Base-by-base conservation (phyloP, 257 asterid species). In the Solanum lycopersicoides region DNA sequence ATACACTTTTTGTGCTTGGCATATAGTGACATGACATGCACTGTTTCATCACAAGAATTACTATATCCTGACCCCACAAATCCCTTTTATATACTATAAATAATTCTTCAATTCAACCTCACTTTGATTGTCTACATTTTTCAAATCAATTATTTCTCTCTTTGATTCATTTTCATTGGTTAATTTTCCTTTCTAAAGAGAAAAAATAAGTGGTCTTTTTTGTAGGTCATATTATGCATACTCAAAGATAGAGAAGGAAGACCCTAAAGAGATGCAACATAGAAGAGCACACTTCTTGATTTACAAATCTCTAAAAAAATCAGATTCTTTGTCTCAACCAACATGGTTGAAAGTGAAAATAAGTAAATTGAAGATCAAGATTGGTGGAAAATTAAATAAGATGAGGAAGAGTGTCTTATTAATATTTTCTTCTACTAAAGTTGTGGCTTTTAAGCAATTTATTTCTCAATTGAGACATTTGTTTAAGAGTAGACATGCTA, bases 211-310 rank as follows among this genome's bases (percentile, higher is more conserved):
- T 53, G 20, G 63, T 18, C 3, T 3, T 53, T 53, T 7, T 53
- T 53, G 77, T 77, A 75, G 85, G 80, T 4, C 89, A 76, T 35
- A 72, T 34, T 86, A 86, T 88, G 91, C 83, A 1, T 96, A 96
- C 89, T 86, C 96, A 39, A 95, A 88, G 89, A 85, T 95, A 28
- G 92, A 90, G 7, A 89, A 44, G 6, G 95, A 92, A 85, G 98
- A 96, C 79, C 92, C 91, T 53, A 18, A 53, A 18, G 63, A 53
- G n/a, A 18, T 18, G n/a, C 63, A 53, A 53, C 63, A 53, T 1
- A 18, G 63, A 53, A 53, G n/a, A 53, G n/a, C n/a, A 53, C 63
- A 18, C 23, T 53, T 53, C 11, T 53, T 53, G n/a, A 53, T 53
- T 53, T 53, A 53, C 63, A 53, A 53, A 9, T 53, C 60, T 18